These are phyloP conservation scores for Nakaseomyces delphensis DNA, from an alignment of 1,139 yeast genomes.

Conservation along the genomic window DNA sequence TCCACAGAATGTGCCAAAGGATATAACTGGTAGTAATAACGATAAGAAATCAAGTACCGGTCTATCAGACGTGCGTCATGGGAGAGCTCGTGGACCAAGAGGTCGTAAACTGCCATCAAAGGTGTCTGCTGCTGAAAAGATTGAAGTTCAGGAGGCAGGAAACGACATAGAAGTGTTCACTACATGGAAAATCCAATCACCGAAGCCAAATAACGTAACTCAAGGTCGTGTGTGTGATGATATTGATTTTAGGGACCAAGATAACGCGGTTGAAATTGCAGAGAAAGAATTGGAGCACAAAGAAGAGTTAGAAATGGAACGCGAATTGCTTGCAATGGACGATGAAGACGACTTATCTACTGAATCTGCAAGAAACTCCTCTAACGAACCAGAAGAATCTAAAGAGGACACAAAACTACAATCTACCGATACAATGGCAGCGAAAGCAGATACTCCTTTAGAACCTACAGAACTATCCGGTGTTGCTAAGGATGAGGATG, in stretches of 20 bases:
- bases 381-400: no score
- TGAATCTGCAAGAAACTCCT: no score
- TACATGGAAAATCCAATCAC: constrained; percentile 20
- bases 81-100: constrained; percentile 66
- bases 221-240: constrained; percentile 9
- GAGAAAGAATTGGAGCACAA: constrained; percentile 14
- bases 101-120: constrained; percentile 65
- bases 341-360: no score
- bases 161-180: constrained; percentile 7
- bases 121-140: constrained; percentile 40
- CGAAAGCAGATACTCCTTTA: background rate
- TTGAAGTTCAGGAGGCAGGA: constrained; percentile 22
- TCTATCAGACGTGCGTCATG: constrained; percentile 35
- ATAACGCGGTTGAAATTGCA: constrained; percentile 8
- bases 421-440: no score
- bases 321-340: constrained; percentile 6
- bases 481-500: no score
- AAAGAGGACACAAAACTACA: no score
- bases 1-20: constrained; percentile 3
- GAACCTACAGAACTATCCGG: background rate
- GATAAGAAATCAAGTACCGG: constrained; percentile 13
- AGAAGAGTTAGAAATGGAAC: constrained; percentile 11
- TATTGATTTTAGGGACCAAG: constrained; percentile 12
- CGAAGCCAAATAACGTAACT: background rate
- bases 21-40: background rate